Conservation (phyloP, 176 grass and related monocot species). For the Eragrostis nindensis region DNA sequence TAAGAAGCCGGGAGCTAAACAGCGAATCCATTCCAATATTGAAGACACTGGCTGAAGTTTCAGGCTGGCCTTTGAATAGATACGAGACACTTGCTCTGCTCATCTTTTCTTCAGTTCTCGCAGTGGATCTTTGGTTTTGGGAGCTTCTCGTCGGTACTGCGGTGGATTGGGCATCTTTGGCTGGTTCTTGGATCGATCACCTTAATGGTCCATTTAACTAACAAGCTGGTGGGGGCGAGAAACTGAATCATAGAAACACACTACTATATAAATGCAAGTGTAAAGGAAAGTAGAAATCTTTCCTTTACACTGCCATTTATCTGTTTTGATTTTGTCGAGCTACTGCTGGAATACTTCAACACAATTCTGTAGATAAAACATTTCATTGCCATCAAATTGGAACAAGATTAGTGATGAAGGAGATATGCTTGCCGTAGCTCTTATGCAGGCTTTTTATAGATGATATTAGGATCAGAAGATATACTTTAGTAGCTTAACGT, state of each 20-base stretch:
- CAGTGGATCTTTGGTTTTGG: constrained; percentile 93
- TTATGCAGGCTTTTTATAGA: neutral
- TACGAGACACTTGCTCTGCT: constrained; percentile 80
- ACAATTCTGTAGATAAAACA: constrained; percentile 34
- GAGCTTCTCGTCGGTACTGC: constrained; percentile 60
- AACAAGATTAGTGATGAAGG: constrained; percentile 19
- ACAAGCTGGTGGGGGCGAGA: neutral
- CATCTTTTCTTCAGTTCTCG: constrained; percentile 73
- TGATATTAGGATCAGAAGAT: neutral
- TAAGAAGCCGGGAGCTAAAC: constrained; percentile 65
- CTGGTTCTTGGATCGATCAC: constrained; percentile 60
- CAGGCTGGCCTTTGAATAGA: constrained; percentile 74
- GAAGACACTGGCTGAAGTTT: constrained; percentile 64
- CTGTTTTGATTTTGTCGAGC: constrained; percentile 9
- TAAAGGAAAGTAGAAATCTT: constrained; percentile 18
- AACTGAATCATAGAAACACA: constrained; percentile 2
- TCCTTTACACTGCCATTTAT: neutral
- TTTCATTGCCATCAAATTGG: constrained; percentile 27
- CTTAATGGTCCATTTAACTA: constrained; percentile 45
- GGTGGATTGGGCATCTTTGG: constrained; percentile 61
- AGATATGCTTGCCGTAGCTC: neutral
- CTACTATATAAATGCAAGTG: constrained; percentile 26
- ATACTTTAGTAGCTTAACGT: neutral
- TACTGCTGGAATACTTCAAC: constrained; percentile 19
- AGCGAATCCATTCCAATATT: constrained; percentile 64